Percentiles rank a stretch among this genome's conserved stretches.
These are phyloP conservation scores for Beverwykella pulmonaria DNA, from an alignment of 495 filamentous ascomycete species.

Conservation along the genomic window DNA sequence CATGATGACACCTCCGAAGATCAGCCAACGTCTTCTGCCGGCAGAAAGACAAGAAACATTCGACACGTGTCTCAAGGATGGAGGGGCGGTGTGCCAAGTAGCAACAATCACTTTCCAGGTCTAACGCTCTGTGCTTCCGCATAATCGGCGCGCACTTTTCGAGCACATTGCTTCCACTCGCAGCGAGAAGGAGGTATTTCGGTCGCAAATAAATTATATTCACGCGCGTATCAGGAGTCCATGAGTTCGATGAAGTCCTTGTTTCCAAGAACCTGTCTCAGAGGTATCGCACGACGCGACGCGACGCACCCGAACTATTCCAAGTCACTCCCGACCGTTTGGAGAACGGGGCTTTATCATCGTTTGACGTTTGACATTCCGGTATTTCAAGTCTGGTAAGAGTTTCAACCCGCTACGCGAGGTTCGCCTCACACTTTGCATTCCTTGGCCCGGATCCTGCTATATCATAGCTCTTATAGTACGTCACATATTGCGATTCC, in stretches of 20 bases:
- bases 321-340: neutral
- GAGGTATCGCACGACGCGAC: neutral
- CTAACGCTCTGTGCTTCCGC: neutral
- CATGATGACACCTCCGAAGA: neutral
- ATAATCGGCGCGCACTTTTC: neutral
- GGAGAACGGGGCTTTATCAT: neutral
- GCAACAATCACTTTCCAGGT: neutral
- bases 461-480: constrained; percentile 1
- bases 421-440: neutral
- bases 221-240: neutral
- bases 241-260: neutral
- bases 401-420: constrained; percentile 6
- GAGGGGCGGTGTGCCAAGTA: neutral
- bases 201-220: neutral
- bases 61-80: neutral
- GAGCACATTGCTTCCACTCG: neutral
- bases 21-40: neutral
- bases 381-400: neutral
- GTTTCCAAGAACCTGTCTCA: neutral
- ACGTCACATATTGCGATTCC: neutral
- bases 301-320: neutral
- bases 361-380: constrained; percentile 3
- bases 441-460: neutral
- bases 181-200: neutral
- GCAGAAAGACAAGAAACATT: neutral